These are phyloP conservation scores for Cytospora chrysosperma DNA, from an alignment of 2,329 filamentous ascomycete species.

Conservation along the genomic window DNA sequence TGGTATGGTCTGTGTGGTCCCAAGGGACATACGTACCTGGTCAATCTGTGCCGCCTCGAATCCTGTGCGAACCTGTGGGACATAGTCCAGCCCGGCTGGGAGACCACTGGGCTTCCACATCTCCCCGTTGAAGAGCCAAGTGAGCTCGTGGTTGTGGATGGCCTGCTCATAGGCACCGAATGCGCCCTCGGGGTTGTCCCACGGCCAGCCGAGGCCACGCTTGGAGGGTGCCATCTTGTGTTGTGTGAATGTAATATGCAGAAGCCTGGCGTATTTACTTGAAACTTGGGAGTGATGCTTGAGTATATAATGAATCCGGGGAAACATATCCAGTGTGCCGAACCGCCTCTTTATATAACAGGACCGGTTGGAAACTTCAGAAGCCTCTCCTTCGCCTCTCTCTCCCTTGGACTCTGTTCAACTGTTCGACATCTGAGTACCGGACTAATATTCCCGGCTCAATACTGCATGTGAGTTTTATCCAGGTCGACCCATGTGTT, in stretches of 20 bases:
- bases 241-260: too few species aligned
- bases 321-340: background rate
- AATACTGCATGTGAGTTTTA: background rate
- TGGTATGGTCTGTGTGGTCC: too few species aligned
- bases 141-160: constrained; percentile 3
- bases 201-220: constrained; percentile 20
- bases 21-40: constrained; percentile 10
- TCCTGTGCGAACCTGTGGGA: constrained; percentile 16
- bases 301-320: background rate
- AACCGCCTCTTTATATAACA: background rate
- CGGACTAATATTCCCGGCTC: background rate
- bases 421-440: background rate
- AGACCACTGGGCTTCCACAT: constrained; percentile 19
- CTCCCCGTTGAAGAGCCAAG: constrained; percentile 21
- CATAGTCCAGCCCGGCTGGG: constrained; percentile 10
- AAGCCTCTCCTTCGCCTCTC: background rate
- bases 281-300: background rate
- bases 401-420: background rate
- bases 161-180: constrained; percentile 12
- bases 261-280: background rate
- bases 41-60: constrained; percentile 13
- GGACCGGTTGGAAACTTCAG: background rate
- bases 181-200: constrained; percentile 6
- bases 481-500: background rate
- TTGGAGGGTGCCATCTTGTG: constrained; percentile 13